phyloP scores from a whole-genome alignment of 768 basidiomycete genomes.

The Tephrocybe sp. region DNA sequence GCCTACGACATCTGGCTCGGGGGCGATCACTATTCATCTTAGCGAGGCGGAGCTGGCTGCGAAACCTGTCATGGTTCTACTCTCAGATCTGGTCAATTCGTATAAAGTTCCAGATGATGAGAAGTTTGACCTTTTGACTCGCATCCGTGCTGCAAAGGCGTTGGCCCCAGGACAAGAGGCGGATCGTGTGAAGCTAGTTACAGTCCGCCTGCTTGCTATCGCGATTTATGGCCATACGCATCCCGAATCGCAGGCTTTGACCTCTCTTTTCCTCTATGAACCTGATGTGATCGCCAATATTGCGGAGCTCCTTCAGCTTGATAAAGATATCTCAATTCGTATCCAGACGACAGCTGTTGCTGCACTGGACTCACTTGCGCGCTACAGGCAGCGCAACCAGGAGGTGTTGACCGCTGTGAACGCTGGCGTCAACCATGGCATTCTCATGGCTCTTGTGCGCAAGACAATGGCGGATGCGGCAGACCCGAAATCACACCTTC shows the following conservation, averaged over 20 bases:
- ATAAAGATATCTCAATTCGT: conserved; percentile 61
- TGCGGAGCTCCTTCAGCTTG: conserved; percentile 85
- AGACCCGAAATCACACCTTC: conserved; percentile 59
- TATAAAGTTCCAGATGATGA: conserved; percentile 76
- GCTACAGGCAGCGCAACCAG: conserved; percentile 78
- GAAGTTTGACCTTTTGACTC: conserved; percentile 85
- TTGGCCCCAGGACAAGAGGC: conserved; percentile 54
- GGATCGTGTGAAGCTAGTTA: conserved; percentile 77
- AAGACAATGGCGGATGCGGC: conserved; percentile 75
- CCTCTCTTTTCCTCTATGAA: conserved; percentile 89
- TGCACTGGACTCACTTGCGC: conserved; percentile 86
- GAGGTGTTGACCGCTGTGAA: conserved; percentile 91
- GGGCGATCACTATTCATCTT: conserved; percentile 60
- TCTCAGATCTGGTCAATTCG: conserved; percentile 68
- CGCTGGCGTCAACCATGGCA: conserved; percentile 94
- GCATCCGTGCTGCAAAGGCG: conserved; percentile 76
- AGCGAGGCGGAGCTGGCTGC: conserved; percentile 57
- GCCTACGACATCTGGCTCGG: conserved; percentile 32
- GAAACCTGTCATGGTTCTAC: conserved; percentile 69
- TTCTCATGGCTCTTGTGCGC: conserved; percentile 85
- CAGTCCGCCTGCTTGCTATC: conserved; percentile 80
- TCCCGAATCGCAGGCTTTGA: conserved; percentile 71
- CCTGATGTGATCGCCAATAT: conserved; percentile 88
- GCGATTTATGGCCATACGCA: conserved; percentile 91
- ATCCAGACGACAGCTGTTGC: conserved; percentile 85